phyloP scores from a whole-genome alignment of 371 early-diverging fungal species.

The Chytridium lagenaria region DNA sequence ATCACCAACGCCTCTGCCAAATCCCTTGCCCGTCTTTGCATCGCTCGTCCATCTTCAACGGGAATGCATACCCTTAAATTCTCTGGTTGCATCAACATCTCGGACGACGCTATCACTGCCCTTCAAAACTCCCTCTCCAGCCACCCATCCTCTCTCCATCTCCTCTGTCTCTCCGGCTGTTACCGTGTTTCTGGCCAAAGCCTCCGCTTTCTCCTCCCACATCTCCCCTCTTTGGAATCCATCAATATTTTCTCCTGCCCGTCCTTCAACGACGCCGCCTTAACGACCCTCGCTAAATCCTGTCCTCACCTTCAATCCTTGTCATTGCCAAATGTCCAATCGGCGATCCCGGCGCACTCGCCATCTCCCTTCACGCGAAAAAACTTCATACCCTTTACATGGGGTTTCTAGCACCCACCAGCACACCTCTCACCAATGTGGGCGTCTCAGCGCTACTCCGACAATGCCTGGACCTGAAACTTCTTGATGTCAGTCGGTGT shows the following conservation, averaged over 20 bases:
- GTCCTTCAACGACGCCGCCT: constrained; percentile 24
- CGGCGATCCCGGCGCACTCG: constrained; percentile 20
- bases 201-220: constrained; percentile 13
- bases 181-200: constrained; percentile 16
- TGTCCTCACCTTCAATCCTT: constrained; percentile 25
- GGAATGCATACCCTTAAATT: constrained; percentile 37
- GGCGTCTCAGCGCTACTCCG: constrained; percentile 27
- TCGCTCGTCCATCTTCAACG: background rate
- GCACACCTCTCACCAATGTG: constrained; percentile 21
- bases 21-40: background rate
- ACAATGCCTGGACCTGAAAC: constrained; percentile 25
- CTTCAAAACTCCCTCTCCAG: background rate
- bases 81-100: constrained; percentile 37
- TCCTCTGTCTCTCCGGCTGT: constrained; percentile 41
- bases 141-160: constrained; percentile 18
- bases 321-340: constrained; percentile 34
- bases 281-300: constrained; percentile 14
- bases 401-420: constrained; percentile 23
- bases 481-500: constrained; percentile 31
- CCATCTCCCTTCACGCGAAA: constrained; percentile 16
- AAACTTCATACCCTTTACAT: constrained; percentile 35
- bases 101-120: constrained; percentile 20
- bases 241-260: constrained; percentile 37
- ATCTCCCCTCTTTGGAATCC: constrained; percentile 27
- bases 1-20: constrained; percentile 25